These are phyloP conservation scores for Drechmeria coniospora DNA, from an alignment of 2,329 filamentous ascomycete species.

Conservation along the genomic window DNA sequence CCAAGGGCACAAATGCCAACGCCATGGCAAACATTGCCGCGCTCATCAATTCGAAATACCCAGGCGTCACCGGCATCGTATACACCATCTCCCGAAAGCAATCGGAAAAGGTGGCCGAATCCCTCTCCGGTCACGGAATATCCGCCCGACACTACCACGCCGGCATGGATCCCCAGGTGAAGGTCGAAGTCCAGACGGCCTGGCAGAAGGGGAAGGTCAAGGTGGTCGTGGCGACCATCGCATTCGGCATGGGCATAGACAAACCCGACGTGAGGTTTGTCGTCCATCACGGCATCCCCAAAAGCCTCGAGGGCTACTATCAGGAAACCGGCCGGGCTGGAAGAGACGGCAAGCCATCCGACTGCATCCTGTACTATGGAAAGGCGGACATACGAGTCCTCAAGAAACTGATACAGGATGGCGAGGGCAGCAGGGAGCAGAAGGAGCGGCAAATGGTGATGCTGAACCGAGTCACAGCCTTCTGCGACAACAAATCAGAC, in stretches of 20 bases:
- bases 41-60: constrained; percentile 57
- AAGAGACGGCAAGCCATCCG: constrained; percentile 72
- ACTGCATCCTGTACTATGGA: constrained; percentile 80
- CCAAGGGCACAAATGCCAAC: constrained; percentile 46
- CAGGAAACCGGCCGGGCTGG: constrained; percentile 94
- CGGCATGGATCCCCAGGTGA: constrained; percentile 51
- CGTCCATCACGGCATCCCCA: constrained; percentile 82
- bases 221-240: constrained; percentile 94
- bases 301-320: constrained; percentile 94
- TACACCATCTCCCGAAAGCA: constrained; percentile 79
- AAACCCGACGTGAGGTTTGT: constrained; percentile 95
- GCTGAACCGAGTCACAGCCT: constrained; percentile 72
- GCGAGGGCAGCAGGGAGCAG: constrained; percentile 60
- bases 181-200: constrained; percentile 53
- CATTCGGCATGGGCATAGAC: constrained; percentile 99
- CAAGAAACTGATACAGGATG: constrained; percentile 68
- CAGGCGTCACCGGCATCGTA: constrained; percentile 68
- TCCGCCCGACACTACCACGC: constrained; percentile 79
- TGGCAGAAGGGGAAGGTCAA: constrained; percentile 74
- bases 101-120: constrained; percentile 64
- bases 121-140: constrained; percentile 51
- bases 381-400: constrained; percentile 62
- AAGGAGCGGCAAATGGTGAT: constrained; percentile 74
- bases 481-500: constrained; percentile 77
- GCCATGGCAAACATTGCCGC: constrained; percentile 34